These are phyloP conservation scores for Cytospora mali DNA, from an alignment of 2,329 filamentous ascomycete genomes.

Conservation along the genomic window DNA sequence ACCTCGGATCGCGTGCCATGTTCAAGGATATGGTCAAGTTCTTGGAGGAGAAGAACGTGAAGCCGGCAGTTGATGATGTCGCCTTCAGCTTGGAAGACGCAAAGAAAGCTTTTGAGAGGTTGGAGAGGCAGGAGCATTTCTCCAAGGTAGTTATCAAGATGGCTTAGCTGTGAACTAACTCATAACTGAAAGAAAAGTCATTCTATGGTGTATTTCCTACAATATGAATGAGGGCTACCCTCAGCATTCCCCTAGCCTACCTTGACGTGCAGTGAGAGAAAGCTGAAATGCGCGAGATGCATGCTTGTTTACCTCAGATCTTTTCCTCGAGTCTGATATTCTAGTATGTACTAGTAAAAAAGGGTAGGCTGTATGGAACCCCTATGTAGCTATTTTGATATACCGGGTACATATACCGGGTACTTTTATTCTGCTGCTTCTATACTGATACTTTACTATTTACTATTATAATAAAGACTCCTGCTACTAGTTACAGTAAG, in stretches of 20 bases:
- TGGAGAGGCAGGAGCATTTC: constrained; percentile 41
- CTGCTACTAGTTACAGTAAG: too few species aligned
- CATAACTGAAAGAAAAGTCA: not conserved
- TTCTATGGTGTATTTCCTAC: not conserved
- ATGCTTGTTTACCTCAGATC: too few species aligned
- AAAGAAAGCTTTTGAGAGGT: constrained; percentile 38
- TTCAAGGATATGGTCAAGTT: constrained; percentile 37
- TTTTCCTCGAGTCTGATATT: too few species aligned
- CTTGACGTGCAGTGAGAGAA: too few species aligned
- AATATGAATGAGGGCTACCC: not conserved
- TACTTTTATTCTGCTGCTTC: too few species aligned
- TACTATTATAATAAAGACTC: too few species aligned
- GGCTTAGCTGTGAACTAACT: constrained; percentile 21
- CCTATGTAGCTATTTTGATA: too few species aligned
- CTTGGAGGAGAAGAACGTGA: constrained; percentile 38
- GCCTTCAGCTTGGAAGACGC: constrained; percentile 37
- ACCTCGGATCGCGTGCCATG: constrained; percentile 35
- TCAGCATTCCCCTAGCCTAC: not conserved
- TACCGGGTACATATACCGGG: too few species aligned
- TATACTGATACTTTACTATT: too few species aligned
- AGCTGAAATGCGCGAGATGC: too few species aligned
- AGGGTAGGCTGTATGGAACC: too few species aligned
- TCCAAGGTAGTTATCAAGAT: constrained; percentile 41
- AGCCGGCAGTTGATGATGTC: constrained; percentile 38
- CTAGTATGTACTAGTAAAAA: too few species aligned